phyloP scores from a whole-genome alignment of 2,329 filamentous ascomycete species.

The Didymella pomorum region DNA sequence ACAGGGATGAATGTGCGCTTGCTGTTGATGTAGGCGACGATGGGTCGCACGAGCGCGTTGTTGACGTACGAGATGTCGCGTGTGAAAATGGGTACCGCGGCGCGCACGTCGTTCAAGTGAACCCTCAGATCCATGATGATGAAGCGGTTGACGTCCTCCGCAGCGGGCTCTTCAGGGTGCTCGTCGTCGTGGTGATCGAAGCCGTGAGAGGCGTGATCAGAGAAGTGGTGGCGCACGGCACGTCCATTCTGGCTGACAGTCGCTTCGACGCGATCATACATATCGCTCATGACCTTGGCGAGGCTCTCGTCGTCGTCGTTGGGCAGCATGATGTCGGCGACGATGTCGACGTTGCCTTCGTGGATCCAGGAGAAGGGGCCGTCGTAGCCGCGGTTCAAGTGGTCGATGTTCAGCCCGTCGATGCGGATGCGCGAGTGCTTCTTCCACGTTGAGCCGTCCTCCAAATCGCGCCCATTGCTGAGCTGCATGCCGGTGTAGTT shows the following conservation, averaged over 20 bases:
- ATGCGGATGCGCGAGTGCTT: constrained; percentile 93
- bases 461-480: constrained; percentile 63
- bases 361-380: constrained; percentile 98
- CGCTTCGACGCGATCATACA: constrained; percentile 95
- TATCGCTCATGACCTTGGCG: constrained; percentile 93
- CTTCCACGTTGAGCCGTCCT: constrained; percentile 82
- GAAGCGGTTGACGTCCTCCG: constrained; percentile 73
- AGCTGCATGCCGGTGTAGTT: constrained; percentile 73
- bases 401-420: constrained; percentile 92
- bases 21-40: constrained; percentile 97
- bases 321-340: constrained; percentile 94
- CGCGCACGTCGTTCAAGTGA: constrained; percentile 92
- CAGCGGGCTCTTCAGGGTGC: constrained; percentile 17
- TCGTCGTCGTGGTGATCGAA: constrained; percentile 38
- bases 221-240: constrained; percentile 44
- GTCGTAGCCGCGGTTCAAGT: constrained; percentile 90
- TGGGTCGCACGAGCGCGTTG: constrained; percentile 91
- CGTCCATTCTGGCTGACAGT: constrained; percentile 83
- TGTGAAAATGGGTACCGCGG: constrained; percentile 90
- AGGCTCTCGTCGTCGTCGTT: constrained; percentile 87
- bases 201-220: constrained; percentile 45
- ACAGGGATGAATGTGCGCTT: constrained; percentile 95
- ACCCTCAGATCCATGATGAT: constrained; percentile 95
- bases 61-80: constrained; percentile 94
- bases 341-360: constrained; percentile 95